Percentiles rank a stretch among this genome's conserved stretches.
Conservation (phyloP, 805 yeast genomes). For the Tanozyma kutaoensis region DNA sequence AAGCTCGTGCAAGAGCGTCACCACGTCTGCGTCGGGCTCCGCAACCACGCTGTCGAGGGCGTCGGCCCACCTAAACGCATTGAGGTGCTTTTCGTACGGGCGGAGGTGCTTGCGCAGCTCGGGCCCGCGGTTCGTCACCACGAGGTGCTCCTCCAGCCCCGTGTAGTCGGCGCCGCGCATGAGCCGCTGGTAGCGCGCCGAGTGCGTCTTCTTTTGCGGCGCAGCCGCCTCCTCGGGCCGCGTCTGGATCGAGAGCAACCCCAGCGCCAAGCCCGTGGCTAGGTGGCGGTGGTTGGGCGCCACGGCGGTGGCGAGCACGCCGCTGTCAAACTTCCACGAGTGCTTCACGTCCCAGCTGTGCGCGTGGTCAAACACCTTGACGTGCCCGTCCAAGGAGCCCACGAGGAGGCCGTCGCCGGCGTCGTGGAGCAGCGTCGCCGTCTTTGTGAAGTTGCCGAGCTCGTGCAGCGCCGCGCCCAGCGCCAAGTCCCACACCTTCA, state of each 20-base stretch:
- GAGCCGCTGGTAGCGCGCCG: slow-evolving; percentile 56
- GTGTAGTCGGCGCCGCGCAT: slow-evolving; percentile 83
- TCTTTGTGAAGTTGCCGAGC: slow-evolving; percentile 80
- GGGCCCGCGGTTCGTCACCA: slow-evolving; percentile 44
- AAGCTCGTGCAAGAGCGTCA: slow-evolving; percentile 76
- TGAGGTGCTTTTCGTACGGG: slow-evolving; percentile 71
- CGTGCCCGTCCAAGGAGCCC: slow-evolving; percentile 95
- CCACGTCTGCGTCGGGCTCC: slow-evolving; percentile 63
- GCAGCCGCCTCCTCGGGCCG: slow-evolving; percentile 40
- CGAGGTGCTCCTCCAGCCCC: slow-evolving; percentile 76
- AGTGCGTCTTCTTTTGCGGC: slow-evolving; percentile 37
- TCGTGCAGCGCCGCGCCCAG: slow-evolving; percentile 62
- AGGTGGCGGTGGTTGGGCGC: slow-evolving; percentile 79
- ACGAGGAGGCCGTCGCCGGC: slow-evolving; percentile 80
- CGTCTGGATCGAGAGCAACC: slow-evolving; percentile 79
- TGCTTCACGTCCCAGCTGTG: slow-evolving; percentile 77
- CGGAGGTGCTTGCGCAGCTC: slow-evolving; percentile 46
- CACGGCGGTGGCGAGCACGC: slow-evolving; percentile 79
- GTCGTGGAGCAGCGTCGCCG: slow-evolving; percentile 73
- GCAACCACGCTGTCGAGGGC: slow-evolving; percentile 78
- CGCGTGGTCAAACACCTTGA: slow-evolving; percentile 77
- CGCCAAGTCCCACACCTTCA: slow-evolving; percentile 86
- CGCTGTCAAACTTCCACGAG: slow-evolving; percentile 91
- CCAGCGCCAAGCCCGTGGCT: slow-evolving; percentile 85
- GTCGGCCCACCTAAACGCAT: slow-evolving; percentile 84